Evolutionary conservation across 202 grass and related monocot genomes (phyloP).

Genomic region (Panicum hallii): DNA sequence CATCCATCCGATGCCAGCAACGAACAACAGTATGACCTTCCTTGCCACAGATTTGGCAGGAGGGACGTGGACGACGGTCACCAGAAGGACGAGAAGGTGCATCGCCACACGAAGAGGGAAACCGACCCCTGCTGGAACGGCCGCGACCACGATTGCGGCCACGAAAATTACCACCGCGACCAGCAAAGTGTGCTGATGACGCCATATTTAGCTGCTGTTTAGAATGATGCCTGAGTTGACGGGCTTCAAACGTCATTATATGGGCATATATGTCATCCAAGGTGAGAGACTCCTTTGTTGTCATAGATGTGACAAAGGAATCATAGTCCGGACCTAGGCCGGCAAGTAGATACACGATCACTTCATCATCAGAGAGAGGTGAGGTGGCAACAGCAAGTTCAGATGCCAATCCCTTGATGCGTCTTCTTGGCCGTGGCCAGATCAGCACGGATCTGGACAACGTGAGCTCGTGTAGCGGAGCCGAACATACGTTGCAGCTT

Average conservation of each 20-base stretch:
- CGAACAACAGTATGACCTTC: neutral
- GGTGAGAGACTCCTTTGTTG: neutral
- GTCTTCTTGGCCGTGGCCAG: neutral
- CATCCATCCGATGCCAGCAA: neutral
- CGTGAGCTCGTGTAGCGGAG: neutral
- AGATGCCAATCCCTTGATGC: neutral
- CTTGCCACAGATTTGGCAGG: neutral
- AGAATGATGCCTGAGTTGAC: neutral
- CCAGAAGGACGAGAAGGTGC: neutral
- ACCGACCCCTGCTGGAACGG: no score
- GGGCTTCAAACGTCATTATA: neutral
- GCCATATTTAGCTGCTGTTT: neutral
- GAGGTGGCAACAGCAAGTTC: neutral
- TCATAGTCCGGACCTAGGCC: neutral
- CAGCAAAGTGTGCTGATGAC: neutral
- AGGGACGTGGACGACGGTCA: neutral
- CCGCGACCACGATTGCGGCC: neutral
- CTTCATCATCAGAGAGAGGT: neutral
- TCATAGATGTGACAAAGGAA: neutral
- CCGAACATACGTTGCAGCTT: neutral
- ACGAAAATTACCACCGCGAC: neutral
- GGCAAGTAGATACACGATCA: neutral
- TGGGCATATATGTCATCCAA: neutral
- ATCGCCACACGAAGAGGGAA: no score
- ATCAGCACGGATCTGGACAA: neutral